Evolutionary conservation across 2,329 filamentous ascomycete genomes (phyloP).

Genomic region (Fusarium avenaceum): DNA sequence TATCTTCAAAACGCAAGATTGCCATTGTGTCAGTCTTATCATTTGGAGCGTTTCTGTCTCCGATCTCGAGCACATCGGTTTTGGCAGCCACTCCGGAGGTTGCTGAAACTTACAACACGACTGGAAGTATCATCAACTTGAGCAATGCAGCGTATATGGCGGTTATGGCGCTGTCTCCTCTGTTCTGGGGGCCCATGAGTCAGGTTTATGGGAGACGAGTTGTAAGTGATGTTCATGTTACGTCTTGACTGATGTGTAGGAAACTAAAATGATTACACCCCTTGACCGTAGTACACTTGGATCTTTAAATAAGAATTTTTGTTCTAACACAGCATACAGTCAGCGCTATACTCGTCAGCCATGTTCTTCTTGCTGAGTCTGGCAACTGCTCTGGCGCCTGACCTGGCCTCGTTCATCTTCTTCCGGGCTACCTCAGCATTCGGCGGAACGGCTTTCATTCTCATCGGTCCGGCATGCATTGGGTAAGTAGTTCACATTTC

Average conservation of each 20-base stretch:
- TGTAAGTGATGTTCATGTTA: conserved; percentile 56
- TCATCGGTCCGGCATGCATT: conserved; percentile 78
- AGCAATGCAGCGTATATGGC: conserved; percentile 82
- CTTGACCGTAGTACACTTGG: neutral
- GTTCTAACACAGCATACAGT: conserved; percentile 36
- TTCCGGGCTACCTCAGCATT: conserved; percentile 82
- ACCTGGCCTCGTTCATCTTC: conserved; percentile 78
- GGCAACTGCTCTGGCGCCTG: conserved; percentile 78
- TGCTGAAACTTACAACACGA: conserved; percentile 73
- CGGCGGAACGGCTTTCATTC: conserved; percentile 80
- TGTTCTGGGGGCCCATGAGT: conserved; percentile 80
- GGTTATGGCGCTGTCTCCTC: conserved; percentile 78
- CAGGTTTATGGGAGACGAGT: conserved; percentile 72
- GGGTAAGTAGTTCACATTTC: conserved; percentile 60
- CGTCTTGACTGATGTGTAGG: neutral
- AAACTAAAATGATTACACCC: neutral
- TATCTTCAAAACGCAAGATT: conserved; percentile 72
- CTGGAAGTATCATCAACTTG: conserved; percentile 77
- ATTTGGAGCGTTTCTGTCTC: conserved; percentile 81
- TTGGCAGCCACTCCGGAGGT: conserved; percentile 82
- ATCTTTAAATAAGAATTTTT: neutral
- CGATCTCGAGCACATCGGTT: conserved; percentile 80
- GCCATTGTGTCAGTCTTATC: conserved; percentile 77
- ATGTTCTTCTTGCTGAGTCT: conserved; percentile 78
- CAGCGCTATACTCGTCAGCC: conserved; percentile 67